Base-by-base conservation (phyloP, 495 filamentous ascomycete genomes). In the Aspergillus nanangensis region DNA sequence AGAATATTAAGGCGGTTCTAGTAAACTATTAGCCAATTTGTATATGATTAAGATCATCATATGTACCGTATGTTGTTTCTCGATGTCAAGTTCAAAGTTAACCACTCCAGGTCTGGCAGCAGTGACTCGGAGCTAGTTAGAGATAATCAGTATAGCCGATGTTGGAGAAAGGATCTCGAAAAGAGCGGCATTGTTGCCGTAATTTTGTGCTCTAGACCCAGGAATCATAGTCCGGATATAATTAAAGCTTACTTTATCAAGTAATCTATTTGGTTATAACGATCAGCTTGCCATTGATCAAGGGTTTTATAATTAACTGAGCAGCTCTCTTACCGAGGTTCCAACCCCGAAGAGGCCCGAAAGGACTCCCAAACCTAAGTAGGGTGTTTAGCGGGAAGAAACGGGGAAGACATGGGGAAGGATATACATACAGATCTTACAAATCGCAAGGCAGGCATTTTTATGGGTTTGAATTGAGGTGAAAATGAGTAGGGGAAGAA, bases 1-100 rank as follows among this genome's bases (percentile, higher is more conserved):
- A 97, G 75, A 40, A 89, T 96, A 38, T 81, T 83, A 8, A 97
- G 75, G 17, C 93, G 83, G 58, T 96, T 98, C 89, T 94, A 47
- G 23, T 13, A 1, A 18, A 8, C 45, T 13, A 41, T 51, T 20
- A 51, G 43, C 34, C 39, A 44, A 3, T 17, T 17, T 18, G 29
- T 17, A 21, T 4, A 14, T 0, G 5, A 19, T 43, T 15, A 27
- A 18, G 4, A 3, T 14, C 2, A 21, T 27, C 13, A 14, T 1
- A 37, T 25, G 19, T 66, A 95, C 90, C 4, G 92, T 96, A 62
- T 98, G 93, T 41, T 95, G 78, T 55, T 90, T 88, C 33, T 83
- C 66, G 40, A 98, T 87, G 43, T 87, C 77, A 23, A 98, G 72
- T 59, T 95, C 88, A 60, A 98, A 95, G 34, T 87, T 81, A 29